Conservation (phyloP, 2,329 filamentous ascomycete species). For the Corinectria fuckeliana region DNA sequence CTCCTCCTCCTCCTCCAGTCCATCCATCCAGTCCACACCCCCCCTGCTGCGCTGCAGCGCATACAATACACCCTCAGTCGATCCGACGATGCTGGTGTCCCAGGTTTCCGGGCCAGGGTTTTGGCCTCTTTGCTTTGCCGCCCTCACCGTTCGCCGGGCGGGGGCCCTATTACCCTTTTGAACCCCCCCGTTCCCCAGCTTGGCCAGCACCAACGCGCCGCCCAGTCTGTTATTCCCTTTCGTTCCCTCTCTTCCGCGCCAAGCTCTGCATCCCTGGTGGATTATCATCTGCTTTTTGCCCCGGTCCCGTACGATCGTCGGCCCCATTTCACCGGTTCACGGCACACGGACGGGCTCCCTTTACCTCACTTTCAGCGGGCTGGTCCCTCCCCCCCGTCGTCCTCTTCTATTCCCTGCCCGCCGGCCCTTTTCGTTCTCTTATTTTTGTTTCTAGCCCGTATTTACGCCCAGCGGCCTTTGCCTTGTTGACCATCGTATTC, state of each 20-base stretch:
- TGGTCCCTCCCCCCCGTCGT: slow-evolving; percentile 25
- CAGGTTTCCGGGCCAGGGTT: not conserved
- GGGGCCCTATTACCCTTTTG: slow-evolving; percentile 28
- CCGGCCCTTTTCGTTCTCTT: no score
- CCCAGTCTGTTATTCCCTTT: not conserved
- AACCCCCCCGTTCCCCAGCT: slow-evolving; percentile 6
- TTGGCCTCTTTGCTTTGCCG: not conserved
- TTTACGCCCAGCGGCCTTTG: not conserved
- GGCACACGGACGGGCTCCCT: not conserved
- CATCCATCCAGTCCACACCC: no score
- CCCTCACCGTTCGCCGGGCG: slow-evolving; percentile 17
- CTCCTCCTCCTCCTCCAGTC: no score
- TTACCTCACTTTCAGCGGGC: slow-evolving; percentile 29
- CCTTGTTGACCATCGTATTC: not conserved
- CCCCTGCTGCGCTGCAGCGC: no score
- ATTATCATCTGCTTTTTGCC: slow-evolving; percentile 12
- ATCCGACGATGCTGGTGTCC: slow-evolving; percentile 19
- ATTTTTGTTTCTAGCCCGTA: slow-evolving; percentile 1
- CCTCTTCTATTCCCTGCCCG: no score
- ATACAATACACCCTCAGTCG: slow-evolving; percentile 10
- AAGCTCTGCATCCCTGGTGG: slow-evolving; percentile 18
- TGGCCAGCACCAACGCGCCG: not conserved
- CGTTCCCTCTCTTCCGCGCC: slow-evolving; percentile 16
- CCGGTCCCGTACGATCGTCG: slow-evolving; percentile 34
- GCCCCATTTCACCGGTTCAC: slow-evolving; percentile 24